Conservation (phyloP, 257 asterid species). For the Orobanche coerulescens region DNA sequence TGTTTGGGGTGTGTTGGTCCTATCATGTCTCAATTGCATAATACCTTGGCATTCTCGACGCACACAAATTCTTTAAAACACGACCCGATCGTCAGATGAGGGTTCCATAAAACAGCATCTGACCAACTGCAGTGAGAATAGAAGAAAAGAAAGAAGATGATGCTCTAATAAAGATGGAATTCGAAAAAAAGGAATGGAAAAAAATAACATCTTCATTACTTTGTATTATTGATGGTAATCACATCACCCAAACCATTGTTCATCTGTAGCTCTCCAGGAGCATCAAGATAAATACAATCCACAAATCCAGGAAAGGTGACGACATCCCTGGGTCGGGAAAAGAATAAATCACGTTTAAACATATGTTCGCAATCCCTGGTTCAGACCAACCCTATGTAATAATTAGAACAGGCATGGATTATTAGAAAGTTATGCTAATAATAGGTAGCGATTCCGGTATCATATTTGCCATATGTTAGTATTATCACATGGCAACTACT, state of each 20-base stretch:
- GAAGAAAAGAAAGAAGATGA: slow-evolving; percentile 1
- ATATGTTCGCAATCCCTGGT: too few species aligned
- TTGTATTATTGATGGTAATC: slow-evolving; percentile 67
- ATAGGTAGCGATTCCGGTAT: neutral
- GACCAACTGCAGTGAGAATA: slow-evolving; percentile 61
- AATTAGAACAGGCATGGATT: too few species aligned
- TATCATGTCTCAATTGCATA: too few species aligned
- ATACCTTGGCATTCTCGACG: slow-evolving; percentile 95
- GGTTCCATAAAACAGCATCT: slow-evolving; percentile 94
- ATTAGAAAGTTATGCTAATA: neutral
- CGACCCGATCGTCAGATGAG: slow-evolving; percentile 81
- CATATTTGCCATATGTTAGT: too few species aligned
- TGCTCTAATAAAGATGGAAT: neutral
- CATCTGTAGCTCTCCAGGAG: slow-evolving; percentile 67
- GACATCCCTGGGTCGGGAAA: slow-evolving; percentile 46
- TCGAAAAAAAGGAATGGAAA: neutral
- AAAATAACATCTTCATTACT: slow-evolving; percentile 37
- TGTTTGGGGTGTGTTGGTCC: too few species aligned
- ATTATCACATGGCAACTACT: too few species aligned
- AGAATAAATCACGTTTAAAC: neutral
- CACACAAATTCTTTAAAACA: slow-evolving; percentile 89
- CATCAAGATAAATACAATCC: slow-evolving; percentile 86
- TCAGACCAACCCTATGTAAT: too few species aligned
- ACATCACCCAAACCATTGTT: slow-evolving; percentile 78
- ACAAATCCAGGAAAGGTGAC: slow-evolving; percentile 96